These are phyloP conservation scores for Colletotrichum godetiae DNA, from an alignment of 2,329 filamentous ascomycete genomes.

Conservation along the genomic window DNA sequence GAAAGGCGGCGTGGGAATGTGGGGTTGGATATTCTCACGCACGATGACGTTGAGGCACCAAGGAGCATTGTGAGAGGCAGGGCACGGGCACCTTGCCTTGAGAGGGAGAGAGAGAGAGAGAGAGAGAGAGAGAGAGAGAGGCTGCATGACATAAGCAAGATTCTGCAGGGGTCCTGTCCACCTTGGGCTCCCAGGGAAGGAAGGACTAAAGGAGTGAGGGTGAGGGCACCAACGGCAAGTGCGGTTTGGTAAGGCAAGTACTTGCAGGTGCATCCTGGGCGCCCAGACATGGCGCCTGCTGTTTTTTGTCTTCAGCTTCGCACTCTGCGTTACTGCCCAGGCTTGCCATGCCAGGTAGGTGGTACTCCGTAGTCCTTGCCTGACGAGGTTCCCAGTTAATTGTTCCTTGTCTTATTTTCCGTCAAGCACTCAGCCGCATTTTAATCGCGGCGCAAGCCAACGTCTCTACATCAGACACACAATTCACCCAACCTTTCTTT, in stretches of 20 bases:
- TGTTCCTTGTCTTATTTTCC: not conserved
- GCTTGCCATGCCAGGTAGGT: too few relatives aligned
- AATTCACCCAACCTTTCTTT: not conserved
- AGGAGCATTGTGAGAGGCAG: too few relatives aligned
- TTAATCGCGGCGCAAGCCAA: not conserved
- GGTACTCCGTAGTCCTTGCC: too few relatives aligned
- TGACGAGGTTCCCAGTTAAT: not conserved
- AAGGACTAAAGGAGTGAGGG: not conserved
- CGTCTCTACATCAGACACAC: not conserved
- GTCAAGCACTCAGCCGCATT: not conserved
- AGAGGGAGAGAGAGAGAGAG: too few relatives aligned
- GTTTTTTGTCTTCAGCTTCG: not conserved
- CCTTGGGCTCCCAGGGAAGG: too few relatives aligned
- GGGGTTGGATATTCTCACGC: not conserved
- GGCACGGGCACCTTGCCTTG: too few relatives aligned
- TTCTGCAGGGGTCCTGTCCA: not conserved
- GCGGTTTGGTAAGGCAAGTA: too few relatives aligned
- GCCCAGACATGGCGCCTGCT: not conserved
- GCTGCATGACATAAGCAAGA: constrained; percentile 17
- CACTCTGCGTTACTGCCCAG: not conserved
- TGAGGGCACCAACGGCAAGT: constrained; percentile 11
- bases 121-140: too few relatives aligned
- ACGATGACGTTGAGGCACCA: constrained; percentile 17
- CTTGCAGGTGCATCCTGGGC: not conserved
- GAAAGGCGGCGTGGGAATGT: not conserved